Evolutionary conservation across 192 early-diverging fungal species (phyloP).

Genomic region (Coemansia sp.): DNA sequence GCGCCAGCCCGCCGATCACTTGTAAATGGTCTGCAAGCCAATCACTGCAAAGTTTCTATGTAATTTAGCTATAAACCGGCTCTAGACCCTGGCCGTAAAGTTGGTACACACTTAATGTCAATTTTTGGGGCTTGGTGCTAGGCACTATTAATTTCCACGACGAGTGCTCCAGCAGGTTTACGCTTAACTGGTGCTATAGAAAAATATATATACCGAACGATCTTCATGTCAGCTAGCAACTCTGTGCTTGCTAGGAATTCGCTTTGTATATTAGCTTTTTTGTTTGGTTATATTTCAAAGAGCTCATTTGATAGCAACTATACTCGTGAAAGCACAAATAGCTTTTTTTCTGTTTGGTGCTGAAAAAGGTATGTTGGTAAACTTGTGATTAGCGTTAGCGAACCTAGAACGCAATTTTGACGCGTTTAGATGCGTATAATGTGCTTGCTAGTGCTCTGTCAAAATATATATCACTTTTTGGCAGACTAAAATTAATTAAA

Average conservation of each 20-base stretch:
- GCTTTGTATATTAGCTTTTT: background rate
- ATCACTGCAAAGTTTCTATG: background rate
- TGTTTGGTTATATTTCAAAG: background rate
- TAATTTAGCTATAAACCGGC: background rate
- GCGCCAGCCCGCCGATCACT: slow-evolving; percentile 4
- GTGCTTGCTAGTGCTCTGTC: background rate
- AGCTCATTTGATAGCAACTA: background rate
- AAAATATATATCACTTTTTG: background rate
- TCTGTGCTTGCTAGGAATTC: background rate
- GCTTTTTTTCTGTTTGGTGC: background rate
- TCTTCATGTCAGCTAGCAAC: background rate
- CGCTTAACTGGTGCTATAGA: background rate
- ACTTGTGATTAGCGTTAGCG: no score
- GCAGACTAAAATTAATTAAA: slow-evolving; percentile 4
- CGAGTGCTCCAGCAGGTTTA: background rate
- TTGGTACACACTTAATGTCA: background rate
- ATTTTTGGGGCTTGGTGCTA: slow-evolving; percentile 1
- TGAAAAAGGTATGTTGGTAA: background rate
- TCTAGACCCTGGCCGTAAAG: background rate
- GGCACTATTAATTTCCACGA: background rate
- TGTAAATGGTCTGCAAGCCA: slow-evolving; percentile 3
- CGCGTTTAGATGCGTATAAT: background rate
- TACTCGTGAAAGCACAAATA: background rate
- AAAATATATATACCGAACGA: slow-evolving; percentile 2
- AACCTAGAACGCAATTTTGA: no score